Evolutionary conservation across 768 basidiomycete species (phyloP).

Genomic region (Macrolepiota albuminosa): DNA sequence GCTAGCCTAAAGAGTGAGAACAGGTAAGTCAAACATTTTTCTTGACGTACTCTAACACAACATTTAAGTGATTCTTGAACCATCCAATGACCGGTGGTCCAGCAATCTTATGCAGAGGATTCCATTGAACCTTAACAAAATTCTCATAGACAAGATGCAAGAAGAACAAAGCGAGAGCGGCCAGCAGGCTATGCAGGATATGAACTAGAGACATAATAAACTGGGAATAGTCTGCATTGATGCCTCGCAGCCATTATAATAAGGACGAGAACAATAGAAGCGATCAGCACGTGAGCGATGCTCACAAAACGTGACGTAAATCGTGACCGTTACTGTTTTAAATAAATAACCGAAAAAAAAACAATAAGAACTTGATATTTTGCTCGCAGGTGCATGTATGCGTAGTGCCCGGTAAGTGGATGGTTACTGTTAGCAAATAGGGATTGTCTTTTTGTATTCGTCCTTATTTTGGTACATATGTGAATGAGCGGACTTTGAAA

Average conservation of each 20-base stretch:
- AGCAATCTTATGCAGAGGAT: constrained; percentile 50
- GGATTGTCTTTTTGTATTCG: too few species aligned
- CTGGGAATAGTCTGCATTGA: not conserved
- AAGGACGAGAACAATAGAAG: not conserved
- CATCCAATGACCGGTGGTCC: constrained; percentile 52
- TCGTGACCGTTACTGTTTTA: not conserved
- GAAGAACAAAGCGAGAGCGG: constrained; percentile 2
- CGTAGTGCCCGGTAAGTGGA: too few species aligned
- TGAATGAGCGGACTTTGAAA: too few species aligned
- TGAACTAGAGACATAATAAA: constrained; percentile 9
- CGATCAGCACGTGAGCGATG: not conserved
- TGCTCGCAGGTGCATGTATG: too few species aligned
- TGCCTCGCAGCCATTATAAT: not conserved
- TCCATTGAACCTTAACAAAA: constrained; percentile 29
- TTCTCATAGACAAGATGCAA: constrained; percentile 27
- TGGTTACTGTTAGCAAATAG: too few species aligned
- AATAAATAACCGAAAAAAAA: too few species aligned
- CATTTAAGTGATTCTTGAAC: constrained; percentile 49
- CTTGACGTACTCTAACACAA: constrained; percentile 52
- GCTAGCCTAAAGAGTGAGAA: constrained; percentile 23
- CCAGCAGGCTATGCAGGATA: constrained; percentile 10
- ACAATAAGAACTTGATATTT: not conserved
- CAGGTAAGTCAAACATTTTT: not conserved
- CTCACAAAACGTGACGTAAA: not conserved
- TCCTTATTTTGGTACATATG: too few species aligned